Conservation (phyloP, 2,329 filamentous ascomycete species). For the Fusarium sp. region DNA sequence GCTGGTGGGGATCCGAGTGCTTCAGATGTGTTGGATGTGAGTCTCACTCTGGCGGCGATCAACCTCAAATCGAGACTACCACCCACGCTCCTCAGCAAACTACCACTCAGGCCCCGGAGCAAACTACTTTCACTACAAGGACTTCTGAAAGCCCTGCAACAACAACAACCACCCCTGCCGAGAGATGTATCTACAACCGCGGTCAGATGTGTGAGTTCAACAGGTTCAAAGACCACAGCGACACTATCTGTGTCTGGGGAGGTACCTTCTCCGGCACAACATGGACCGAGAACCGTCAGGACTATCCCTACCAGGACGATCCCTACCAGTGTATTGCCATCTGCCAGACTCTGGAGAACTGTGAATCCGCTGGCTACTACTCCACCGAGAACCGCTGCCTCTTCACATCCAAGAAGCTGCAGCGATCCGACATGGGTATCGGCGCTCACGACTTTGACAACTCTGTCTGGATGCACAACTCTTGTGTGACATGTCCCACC, state of each 20-base stretch:
- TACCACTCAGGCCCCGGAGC: background rate
- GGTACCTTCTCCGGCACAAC: slow-evolving; percentile 4
- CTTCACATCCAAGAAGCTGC: slow-evolving; percentile 5
- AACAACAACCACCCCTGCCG: background rate
- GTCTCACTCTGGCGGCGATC: background rate
- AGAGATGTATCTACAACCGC: slow-evolving; percentile 4
- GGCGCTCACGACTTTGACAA: background rate
- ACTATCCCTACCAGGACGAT: slow-evolving; percentile 17
- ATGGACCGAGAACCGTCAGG: slow-evolving; percentile 5
- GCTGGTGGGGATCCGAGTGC: background rate
- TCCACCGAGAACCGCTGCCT: slow-evolving; percentile 20
- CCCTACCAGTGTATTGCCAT: slow-evolving; percentile 24
- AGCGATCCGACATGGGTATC: slow-evolving; percentile 1
- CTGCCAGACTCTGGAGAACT: slow-evolving; percentile 10
- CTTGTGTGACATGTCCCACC: background rate
- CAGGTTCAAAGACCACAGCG: slow-evolving; percentile 7
- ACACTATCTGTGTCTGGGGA: slow-evolving; percentile 14
- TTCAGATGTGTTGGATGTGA: background rate
- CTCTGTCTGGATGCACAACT: slow-evolving; percentile 2
- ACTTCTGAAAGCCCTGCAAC: background rate
- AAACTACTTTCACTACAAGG: background rate
- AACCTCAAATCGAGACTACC: background rate
- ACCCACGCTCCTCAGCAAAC: background rate
- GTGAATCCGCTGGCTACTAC: slow-evolving; percentile 13
- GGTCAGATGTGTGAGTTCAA: slow-evolving; percentile 23